phyloP scores from a whole-genome alignment of 2,329 filamentous ascomycete species.

The Sphaerulina populicola region DNA sequence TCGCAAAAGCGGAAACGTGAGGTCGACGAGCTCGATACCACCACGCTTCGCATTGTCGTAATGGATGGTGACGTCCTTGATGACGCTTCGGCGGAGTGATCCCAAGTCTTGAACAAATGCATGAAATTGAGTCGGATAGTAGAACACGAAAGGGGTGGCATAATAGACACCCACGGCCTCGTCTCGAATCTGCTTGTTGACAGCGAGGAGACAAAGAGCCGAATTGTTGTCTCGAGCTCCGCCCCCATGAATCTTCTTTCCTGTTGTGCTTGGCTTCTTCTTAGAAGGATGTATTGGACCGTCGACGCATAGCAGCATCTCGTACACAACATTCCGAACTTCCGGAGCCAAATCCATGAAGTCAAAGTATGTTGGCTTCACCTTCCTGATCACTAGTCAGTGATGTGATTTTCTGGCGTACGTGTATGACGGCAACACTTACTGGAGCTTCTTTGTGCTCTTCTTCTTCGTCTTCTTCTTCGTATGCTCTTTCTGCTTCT shows the following conservation, averaged over 20 bases:
- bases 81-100: conserved; percentile 10
- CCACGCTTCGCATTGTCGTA: conserved; percentile 20
- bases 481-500: neutral
- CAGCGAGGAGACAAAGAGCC: conserved; percentile 20
- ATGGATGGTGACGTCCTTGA: conserved; percentile 24
- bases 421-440: neutral
- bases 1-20: conserved; percentile 18
- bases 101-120: conserved; percentile 19
- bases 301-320: conserved; percentile 14
- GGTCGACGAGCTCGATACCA: conserved; percentile 18
- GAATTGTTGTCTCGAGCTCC: conserved; percentile 8
- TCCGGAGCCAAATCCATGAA: conserved; percentile 25
- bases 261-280: conserved; percentile 7
- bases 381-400: neutral
- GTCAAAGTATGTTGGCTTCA: conserved; percentile 8
- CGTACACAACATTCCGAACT: conserved; percentile 26
- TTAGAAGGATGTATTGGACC: conserved; percentile 22
- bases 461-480: neutral
- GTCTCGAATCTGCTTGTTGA: conserved; percentile 23
- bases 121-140: conserved; percentile 22
- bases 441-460: neutral
- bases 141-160: conserved; percentile 26
- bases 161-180: conserved; percentile 27
- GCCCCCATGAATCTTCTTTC: neutral
- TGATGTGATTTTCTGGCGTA: neutral